Evolutionary conservation across 306 rosid species (phyloP).

Genomic region (Begonia loranthoides): DNA sequence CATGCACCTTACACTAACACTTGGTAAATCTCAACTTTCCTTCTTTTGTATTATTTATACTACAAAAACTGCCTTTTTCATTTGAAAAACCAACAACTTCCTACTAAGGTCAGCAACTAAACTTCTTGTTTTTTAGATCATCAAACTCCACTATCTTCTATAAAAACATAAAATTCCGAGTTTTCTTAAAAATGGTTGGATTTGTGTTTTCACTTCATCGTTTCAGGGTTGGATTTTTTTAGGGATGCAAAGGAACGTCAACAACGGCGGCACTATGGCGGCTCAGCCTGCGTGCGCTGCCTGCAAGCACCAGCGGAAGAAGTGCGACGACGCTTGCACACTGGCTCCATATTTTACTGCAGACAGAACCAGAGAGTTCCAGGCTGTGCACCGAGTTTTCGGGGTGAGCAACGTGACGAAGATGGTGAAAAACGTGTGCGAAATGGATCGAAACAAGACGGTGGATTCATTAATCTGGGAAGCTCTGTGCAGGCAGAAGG

Average conservation of each 20-base stretch:
- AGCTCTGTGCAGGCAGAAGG: conserved; percentile 62
- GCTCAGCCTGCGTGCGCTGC: conserved; percentile 64
- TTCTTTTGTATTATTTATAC: conserved; percentile 16
- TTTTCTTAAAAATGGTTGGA: not conserved
- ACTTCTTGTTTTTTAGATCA: not conserved
- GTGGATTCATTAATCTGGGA: conserved; percentile 79
- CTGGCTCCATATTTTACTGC: conserved; percentile 71
- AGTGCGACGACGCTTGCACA: conserved; percentile 38
- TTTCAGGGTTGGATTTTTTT: not conserved
- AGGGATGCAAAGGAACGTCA: conserved; percentile 39
- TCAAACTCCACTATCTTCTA: not conserved
- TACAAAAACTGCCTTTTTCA: conserved; percentile 23
- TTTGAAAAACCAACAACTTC: conserved; percentile 11
- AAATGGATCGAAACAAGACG: conserved; percentile 26
- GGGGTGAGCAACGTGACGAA: conserved; percentile 79
- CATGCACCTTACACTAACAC: conserved; percentile 23
- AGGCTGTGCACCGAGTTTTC: conserved; percentile 56
- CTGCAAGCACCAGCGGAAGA: conserved; percentile 82
- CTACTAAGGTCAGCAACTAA: conserved; percentile 22
- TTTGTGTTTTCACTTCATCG: not conserved
- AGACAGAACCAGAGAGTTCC: conserved; percentile 33
- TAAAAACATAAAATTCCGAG: not conserved
- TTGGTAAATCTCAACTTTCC: not conserved
- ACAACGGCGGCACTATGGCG: conserved; percentile 9
- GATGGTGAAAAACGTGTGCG: conserved; percentile 30